phyloP scores from a whole-genome alignment of 2,329 filamentous ascomycete species.

The Hymenotorrendiella dingleyae region DNA sequence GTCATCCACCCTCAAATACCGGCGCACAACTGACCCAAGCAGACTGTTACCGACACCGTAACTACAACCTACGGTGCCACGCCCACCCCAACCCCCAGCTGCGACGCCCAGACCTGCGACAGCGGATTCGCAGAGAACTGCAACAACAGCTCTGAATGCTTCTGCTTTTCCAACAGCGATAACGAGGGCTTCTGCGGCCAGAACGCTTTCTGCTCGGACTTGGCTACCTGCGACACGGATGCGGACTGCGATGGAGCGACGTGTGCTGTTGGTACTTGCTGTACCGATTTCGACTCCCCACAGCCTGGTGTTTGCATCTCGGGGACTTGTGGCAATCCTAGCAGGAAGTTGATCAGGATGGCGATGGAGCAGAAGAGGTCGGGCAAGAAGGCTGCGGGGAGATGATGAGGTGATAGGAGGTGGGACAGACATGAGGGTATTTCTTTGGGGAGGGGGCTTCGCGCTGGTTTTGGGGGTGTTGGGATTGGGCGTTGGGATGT shows the following conservation, averaged over 20 bases:
- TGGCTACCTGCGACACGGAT: conserved; percentile 15
- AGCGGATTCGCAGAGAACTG: conserved; percentile 15
- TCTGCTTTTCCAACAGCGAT: conserved; percentile 16
- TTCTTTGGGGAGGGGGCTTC: no score
- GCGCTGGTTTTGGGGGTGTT: no score
- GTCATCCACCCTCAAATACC: background rate
- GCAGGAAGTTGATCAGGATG: conserved; percentile 8
- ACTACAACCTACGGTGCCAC: conserved; percentile 12
- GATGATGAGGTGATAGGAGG: no score
- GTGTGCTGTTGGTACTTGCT: conserved; percentile 21
- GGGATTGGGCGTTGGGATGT: no score
- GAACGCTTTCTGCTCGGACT: conserved; percentile 16
- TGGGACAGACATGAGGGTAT: no score
- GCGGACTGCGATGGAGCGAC: conserved; percentile 14
- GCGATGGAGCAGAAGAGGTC: background rate
- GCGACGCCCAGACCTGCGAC: conserved; percentile 12
- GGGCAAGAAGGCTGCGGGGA: no score
- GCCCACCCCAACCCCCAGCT: conserved; percentile 9
- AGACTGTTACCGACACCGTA: conserved; percentile 14
- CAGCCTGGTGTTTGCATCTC: conserved; percentile 16
- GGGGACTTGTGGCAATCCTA: conserved; percentile 14
- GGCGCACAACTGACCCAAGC: no score
- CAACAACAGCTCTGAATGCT: conserved; percentile 11
- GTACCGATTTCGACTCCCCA: background rate
- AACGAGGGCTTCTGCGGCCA: conserved; percentile 17